Evolutionary conservation across 331 rosid species (phyloP).

Genomic region (Malus hybrid): DNA sequence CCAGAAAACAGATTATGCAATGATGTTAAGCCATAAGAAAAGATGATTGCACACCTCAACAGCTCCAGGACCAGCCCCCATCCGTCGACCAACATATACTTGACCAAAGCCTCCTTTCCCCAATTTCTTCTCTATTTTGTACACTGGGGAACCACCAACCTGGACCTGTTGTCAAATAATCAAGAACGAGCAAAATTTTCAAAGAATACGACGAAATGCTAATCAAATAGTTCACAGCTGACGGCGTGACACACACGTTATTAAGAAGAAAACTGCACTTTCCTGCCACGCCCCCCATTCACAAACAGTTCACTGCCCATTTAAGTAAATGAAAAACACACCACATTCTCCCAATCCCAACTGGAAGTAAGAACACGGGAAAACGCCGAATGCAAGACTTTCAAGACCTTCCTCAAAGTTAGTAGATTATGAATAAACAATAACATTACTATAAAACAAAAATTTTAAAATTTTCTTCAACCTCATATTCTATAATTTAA

Average conservation of each 20-base stretch:
- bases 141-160: slow-evolving; percentile 50
- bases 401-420: background rate
- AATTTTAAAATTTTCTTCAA: too few relatives aligned
- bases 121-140: slow-evolving; percentile 36
- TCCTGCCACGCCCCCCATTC: background rate
- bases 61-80: slow-evolving; percentile 37
- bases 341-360: background rate
- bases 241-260: background rate
- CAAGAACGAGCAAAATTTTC: background rate
- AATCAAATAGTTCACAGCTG: too few relatives aligned
- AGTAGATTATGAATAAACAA: background rate
- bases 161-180: slow-evolving; percentile 32
- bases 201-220: background rate
- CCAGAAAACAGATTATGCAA: background rate
- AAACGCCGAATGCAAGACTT: background rate
- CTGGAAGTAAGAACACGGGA: background rate
- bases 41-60: slow-evolving; percentile 30
- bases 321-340: too few relatives aligned
- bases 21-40: background rate
- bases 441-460: too few relatives aligned
- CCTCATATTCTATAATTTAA: too few relatives aligned
- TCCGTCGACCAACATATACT: slow-evolving; percentile 41
- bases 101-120: slow-evolving; percentile 51
- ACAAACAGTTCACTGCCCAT: background rate
- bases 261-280: background rate